Evolutionary conservation across 2,329 filamentous ascomycete species (phyloP), one percentile per base, ranked within the genome.

Genomic region (Alternaria burnsii): DNA sequence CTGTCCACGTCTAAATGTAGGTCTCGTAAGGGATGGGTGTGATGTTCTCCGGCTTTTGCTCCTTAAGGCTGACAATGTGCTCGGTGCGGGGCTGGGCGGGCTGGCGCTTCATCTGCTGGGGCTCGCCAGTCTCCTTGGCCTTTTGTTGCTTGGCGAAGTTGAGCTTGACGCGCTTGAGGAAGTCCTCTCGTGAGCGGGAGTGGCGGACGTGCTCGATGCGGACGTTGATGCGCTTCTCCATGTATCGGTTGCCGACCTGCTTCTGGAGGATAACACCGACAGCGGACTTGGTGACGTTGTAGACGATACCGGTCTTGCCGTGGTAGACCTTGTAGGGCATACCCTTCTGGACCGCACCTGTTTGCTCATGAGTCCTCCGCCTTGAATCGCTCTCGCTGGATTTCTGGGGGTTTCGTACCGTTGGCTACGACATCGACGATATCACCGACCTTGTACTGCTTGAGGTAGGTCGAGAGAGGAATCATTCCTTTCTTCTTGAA

Each of bases 161-260:
- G 81, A 88, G 85, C 92, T 98, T 98, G 83, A 99, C 94, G 80
- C 94, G 91, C 86, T 88, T 90, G 79, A 98, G 84, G 88, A 99
- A 98, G 83, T 95, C 94, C 79, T 98, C 94, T 81, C 95, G 89
- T 79, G 94, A 98, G 82, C 95, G 91, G 76, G 94, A 98, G 81
- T 92, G 91, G 80, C 86, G 85, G 85, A 99, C 88, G 90, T 99
- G 95, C 91, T 99, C 95, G 84, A 98, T 85, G 82, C 95, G 93
- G 86, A 99, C 88, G 90, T 97, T 98, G 87, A 99, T 90, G 83
- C 95, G 94, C 93, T 99, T 99, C 92, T 99, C 95, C 83, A 99
- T 88, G 90, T 97, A 99, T 80, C 94, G 92, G 91, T 98, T 95
- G 86, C 94, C 93, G 82, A 99, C 95, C 84, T 96, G 93, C 90